Base-by-base conservation (phyloP, 371 early-diverging fungal species). In the Rhizoclosmatium hyalinum region DNA sequence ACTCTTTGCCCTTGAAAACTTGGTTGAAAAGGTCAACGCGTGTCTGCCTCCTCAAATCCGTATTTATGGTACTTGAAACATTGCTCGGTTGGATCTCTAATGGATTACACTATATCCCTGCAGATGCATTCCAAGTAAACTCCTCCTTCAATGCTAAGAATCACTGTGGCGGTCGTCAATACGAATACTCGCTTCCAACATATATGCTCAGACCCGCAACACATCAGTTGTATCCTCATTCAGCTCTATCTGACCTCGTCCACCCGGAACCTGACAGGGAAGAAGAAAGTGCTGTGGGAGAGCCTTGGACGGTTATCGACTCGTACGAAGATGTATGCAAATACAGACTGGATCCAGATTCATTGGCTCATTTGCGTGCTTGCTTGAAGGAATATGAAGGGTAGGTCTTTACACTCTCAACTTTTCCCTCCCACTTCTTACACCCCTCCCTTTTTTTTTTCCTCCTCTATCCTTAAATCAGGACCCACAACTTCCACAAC, bases 171-270 rank as follows among this genome's bases (percentile, higher is more conserved):
- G 92, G 94, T 0, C 90, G 99, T 14, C 89, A 95, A 12, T 99
- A 99, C 83, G 98, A 99, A 83, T 99, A 99, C 81, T 83, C 97
- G 21, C 75, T 99, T 64, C 99, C 99, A 0, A 96, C 96, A 0
- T 97, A 94, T 80, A 88, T 95, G 24, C 78, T 84, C 39, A 55
- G 32, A 2, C 14, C 19, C 6, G 6, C 73, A 12, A 3, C 47
- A 2, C 12, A 39, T 12, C 8, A 32, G 14, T 10, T 65, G 44
- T 67, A 78, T 43, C 64, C 71, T 14, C 21, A 72, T 47, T 70
- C 76, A 6, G 24, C 8, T 42, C 32, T 73, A 53, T 50, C 63
- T 19, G 58, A 43, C 50, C 41, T 32, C 10, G 32, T 46, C 21
- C 60, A 69, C 12, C n/a, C 61, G 12, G 44, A 10, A 14, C 61